Conservation (phyloP, 371 early-diverging fungal genomes). For the Mortierella sp. region DNA sequence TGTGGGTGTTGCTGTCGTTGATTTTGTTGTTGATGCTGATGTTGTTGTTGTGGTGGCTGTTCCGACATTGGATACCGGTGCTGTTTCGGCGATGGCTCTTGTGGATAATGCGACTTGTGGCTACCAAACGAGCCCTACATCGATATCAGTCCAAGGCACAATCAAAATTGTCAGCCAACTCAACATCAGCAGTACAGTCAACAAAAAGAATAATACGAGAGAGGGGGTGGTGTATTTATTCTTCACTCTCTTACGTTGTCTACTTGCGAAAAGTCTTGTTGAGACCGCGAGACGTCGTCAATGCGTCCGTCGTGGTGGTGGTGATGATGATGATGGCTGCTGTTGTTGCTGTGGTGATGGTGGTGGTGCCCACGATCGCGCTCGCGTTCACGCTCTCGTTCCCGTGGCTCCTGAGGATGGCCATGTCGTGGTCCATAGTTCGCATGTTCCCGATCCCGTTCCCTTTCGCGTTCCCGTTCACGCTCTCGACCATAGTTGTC, state of each 20-base stretch:
- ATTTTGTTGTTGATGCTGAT: slow-evolving; percentile 12
- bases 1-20: slow-evolving; percentile 15
- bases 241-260: slow-evolving; percentile 34
- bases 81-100: background rate
- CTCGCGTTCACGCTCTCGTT: background rate
- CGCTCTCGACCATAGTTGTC: slow-evolving; percentile 22
- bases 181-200: background rate
- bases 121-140: background rate
- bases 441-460: slow-evolving; percentile 1
- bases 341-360: background rate
- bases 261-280: slow-evolving; percentile 23
- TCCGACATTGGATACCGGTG: slow-evolving; percentile 8
- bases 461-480: background rate
- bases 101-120: background rate
- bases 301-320: slow-evolving; percentile 31
- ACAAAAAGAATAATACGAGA: background rate
- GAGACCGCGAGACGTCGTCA: slow-evolving; percentile 22
- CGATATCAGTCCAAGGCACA: background rate
- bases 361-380: background rate
- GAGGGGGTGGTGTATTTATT: background rate
- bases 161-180: background rate
- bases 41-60: slow-evolving; percentile 15
- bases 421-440: slow-evolving; percentile 1
- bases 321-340: too few relatives aligned
- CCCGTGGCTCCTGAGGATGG: slow-evolving; percentile 2